Base-by-base conservation (phyloP, 2,329 filamentous ascomycete species). In the Shiraia sp. region DNA sequence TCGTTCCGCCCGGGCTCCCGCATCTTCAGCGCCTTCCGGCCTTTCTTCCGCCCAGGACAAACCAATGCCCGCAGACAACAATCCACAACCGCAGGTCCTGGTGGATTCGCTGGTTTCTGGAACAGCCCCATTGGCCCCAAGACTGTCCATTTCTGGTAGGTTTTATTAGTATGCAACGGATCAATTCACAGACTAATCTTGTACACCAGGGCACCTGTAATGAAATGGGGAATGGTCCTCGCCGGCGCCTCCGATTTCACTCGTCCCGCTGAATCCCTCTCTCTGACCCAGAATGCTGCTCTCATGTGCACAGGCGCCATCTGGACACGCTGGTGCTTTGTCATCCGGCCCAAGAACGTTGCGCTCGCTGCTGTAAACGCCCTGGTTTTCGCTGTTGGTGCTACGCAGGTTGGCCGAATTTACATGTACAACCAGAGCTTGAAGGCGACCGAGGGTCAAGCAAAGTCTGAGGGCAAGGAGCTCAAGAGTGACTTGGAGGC, bases 321-420 rank as follows among this genome's bases (percentile, higher is more conserved):
- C 80, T 99, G 93, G 93, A 99, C 93, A 32, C 83, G 93, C 57
- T 99, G 93, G 93, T 99, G 93, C 79, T 80, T 97, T 68, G 87
- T 99, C 72, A 99, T 99, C 75, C 90, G 85, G 73, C 93, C 93
- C 43, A 85, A 84, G 74, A 99, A 99, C 79, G 76, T 90, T 65
- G 86, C 96, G 48, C 85, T 99, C 45, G 93, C 93, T 48, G 85
- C 90, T 40, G 93, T 97, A 69, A 99, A 99, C 82, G 96, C 96
- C 82, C 95, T 96, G 80, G 87, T 99, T 60, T 92, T 88, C 62
- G 75, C 86, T 55, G 91, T 96, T 51, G 93, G 93, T 61, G 75
- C 88, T 45, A 80, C 89, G 54, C 93, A 99, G 78, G 79, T 89
- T 54, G 75, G 75, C 55, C 86, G 93, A 61, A 96, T 97, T 65